Conservation (phyloP, 805 yeast species). For the Teunomyces cretensis region DNA sequence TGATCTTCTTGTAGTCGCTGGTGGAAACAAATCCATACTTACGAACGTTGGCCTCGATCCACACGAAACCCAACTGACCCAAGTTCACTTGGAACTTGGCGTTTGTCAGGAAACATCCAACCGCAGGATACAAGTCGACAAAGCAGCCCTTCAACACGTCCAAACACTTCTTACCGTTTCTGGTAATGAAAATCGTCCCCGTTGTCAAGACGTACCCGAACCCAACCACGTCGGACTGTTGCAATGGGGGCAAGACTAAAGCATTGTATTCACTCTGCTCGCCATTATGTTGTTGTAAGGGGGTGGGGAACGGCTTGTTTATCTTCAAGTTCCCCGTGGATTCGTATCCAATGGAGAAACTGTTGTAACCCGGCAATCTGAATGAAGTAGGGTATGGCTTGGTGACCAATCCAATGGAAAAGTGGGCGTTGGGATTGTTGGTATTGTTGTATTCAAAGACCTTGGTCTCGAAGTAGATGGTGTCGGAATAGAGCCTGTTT, state of each 20-base stretch:
- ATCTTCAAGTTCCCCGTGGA: slow-evolving; percentile 69
- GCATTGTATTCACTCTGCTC: slow-evolving; percentile 44
- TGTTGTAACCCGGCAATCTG: slow-evolving; percentile 70
- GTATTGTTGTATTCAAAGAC: slow-evolving; percentile 30
- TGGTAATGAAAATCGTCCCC: slow-evolving; percentile 54
- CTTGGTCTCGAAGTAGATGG: slow-evolving; percentile 62
- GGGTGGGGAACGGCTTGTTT: slow-evolving; percentile 59
- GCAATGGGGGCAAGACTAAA: slow-evolving; percentile 49
- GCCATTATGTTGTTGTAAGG: slow-evolving; percentile 42
- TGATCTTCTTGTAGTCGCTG: slow-evolving; percentile 35
- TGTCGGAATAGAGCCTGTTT: slow-evolving; percentile 32
- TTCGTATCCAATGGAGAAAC: slow-evolving; percentile 71
- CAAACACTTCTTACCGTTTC: slow-evolving; percentile 53
- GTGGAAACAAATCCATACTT: slow-evolving; percentile 57
- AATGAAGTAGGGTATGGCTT: slow-evolving; percentile 70
- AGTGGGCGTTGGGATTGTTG: slow-evolving; percentile 42
- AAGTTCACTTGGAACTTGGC: slow-evolving; percentile 43
- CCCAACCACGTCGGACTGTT: slow-evolving; percentile 56
- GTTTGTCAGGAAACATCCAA: slow-evolving; percentile 49
- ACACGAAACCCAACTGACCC: slow-evolving; percentile 47
- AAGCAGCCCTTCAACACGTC: slow-evolving; percentile 51
- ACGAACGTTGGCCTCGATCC: slow-evolving; percentile 52
- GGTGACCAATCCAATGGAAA: slow-evolving; percentile 67
- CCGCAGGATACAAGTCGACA: slow-evolving; percentile 52
- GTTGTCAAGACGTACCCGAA: slow-evolving; percentile 49